Conservation (phyloP, 2,329 filamentous ascomycete genomes). For the Colletotrichum orchidophilum region DNA sequence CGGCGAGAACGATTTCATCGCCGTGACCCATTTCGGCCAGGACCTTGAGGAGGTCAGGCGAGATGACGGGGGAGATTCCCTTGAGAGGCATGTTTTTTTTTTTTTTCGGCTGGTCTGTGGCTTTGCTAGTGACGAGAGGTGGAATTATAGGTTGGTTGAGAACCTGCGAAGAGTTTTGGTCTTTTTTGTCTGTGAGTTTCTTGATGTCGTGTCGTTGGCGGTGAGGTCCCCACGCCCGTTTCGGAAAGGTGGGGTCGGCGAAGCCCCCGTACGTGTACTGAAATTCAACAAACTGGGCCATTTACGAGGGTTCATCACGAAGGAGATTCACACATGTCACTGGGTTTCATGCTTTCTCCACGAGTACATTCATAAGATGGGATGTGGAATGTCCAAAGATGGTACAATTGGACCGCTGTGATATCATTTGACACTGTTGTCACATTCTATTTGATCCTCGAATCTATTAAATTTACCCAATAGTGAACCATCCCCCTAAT, state of each 20-base stretch:
- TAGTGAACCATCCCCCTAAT: not conserved
- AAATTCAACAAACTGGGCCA: not conserved
- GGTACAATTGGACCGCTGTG: too few relatives aligned
- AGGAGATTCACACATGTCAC: too few relatives aligned
- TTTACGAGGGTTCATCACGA: not conserved
- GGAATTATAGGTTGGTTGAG: not conserved
- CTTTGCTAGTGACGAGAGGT: not conserved
- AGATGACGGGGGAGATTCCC: constrained; percentile 30
- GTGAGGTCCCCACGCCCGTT: not conserved
- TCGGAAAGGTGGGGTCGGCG: not conserved
- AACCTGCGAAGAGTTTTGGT: not conserved
- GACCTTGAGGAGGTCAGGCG: constrained; percentile 31
- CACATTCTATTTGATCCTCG: not conserved
- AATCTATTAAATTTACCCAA: not conserved
- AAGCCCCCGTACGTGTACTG: not conserved
- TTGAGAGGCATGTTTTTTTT: constrained; percentile 24
- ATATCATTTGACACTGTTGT: not conserved
- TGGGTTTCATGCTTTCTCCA: too few relatives aligned
- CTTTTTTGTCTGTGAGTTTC: not conserved
- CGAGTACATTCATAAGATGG: too few relatives aligned
- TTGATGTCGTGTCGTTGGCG: not conserved
- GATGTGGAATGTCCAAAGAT: too few relatives aligned
- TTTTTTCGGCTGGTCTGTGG: not conserved
- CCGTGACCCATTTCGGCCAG: constrained; percentile 31
- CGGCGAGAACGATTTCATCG: constrained; percentile 27